Evolutionary conservation across 2,329 filamentous ascomycete genomes (phyloP), one percentile per base, ranked within the genome.

Genomic region (Chaetomium sp.): DNA sequence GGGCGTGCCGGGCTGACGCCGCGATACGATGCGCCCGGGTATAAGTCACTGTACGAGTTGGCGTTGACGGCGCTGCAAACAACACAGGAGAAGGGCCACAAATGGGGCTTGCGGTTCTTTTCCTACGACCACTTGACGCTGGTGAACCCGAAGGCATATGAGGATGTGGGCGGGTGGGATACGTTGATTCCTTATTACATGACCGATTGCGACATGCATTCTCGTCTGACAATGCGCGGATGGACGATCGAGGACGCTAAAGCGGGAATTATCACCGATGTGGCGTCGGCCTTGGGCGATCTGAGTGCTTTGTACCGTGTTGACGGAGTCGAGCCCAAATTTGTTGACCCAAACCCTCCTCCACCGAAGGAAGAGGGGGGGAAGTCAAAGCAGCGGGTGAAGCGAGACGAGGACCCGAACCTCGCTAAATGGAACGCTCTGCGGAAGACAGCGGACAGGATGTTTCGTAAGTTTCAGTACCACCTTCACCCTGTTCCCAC

Each of bases 41-140:
- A 75, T 64, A 72, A 70, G 61, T 70, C 70, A 4, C 59, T 76
- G 3, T 77, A 77, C 63, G 68, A 70, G 49, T 67, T 74, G 4
- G 69, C 69, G 11, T 65, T 75, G 5, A 59, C 68, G 44, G 69
- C 70, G 52, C 67, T 75, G 1, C 67, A 67, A 40, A 59, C 64
- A 8, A 68, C 70, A 8, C 53, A 69, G 1, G 54, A 57, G 2
- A 62, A 63, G 0, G 68, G 71, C 36, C 64, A 70, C 7, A 66
- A 69, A 51, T 84, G 80, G 80, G 79, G 70, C 0, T 66, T 75
- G 50, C 72, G 74, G n/a, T 80, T 81, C 66, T 84, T 82, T 65
- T 72, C 77, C 10, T 84, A 82, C 67, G 80, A 84, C 64, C 76
- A 79, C 59, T 70, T 85, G 2, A 74, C 79, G 1, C 70, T 83